Conservation (phyloP, 768 basidiomycete species). For the Filobasidium wieringae region DNA sequence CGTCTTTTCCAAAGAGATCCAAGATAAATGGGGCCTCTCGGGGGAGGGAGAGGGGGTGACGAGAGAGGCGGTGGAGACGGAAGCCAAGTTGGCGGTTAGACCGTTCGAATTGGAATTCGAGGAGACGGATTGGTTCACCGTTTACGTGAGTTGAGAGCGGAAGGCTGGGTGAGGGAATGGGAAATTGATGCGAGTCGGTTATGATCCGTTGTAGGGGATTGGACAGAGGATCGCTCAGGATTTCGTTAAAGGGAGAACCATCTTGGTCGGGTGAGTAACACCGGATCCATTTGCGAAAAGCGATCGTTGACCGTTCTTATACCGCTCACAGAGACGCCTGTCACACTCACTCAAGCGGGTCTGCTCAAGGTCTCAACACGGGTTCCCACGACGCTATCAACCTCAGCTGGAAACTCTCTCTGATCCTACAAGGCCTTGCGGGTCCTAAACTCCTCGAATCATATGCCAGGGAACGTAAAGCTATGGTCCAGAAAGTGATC, state of each 20-base stretch:
- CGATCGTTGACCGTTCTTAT: neutral
- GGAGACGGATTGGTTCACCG: conserved; percentile 22
- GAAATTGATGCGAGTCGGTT: neutral
- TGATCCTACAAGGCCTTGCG: conserved; percentile 51
- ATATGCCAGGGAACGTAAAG: neutral
- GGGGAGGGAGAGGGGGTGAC: conserved; percentile 10
- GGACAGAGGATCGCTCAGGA: conserved; percentile 16
- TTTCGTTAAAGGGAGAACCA: conserved; percentile 16
- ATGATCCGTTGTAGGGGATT: conserved; percentile 8
- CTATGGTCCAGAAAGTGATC: neutral
- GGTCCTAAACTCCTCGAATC: conserved; percentile 21
- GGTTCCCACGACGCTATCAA: conserved; percentile 54
- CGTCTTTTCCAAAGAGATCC: conserved; percentile 10
- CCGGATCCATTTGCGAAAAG: neutral
- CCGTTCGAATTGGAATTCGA: conserved; percentile 21
- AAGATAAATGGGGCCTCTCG: conserved; percentile 16
- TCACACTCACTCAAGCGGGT: conserved; percentile 20
- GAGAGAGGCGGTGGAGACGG: conserved; percentile 15
- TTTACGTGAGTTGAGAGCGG: conserved; percentile 6
- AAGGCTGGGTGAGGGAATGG: neutral
- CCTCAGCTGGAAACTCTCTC: conserved; percentile 56
- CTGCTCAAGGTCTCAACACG: conserved; percentile 24
- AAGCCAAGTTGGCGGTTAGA: conserved; percentile 15
- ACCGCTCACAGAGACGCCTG: conserved; percentile 13
- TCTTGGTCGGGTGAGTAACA: conserved; percentile 18